phyloP scores from a whole-genome alignment of 176 grass and related monocot genomes.

The Rhynchospora tenuis region DNA sequence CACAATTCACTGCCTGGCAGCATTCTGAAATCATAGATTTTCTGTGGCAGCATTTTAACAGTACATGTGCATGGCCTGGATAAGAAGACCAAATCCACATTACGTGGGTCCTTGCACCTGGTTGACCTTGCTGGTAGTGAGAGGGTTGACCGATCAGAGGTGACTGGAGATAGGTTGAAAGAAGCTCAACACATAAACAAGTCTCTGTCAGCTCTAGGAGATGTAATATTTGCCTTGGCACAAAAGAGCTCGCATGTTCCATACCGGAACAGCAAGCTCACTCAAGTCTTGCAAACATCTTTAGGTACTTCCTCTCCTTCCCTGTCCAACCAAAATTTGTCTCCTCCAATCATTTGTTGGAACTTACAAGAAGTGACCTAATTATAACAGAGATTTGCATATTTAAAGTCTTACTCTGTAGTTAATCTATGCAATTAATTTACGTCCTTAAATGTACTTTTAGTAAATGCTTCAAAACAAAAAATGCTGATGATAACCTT shows the following conservation, averaged over 20 bases:
- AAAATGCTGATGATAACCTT: not conserved
- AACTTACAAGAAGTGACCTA: not conserved
- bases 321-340: not conserved
- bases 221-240: conserved; percentile 80
- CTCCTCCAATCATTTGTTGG: not conserved
- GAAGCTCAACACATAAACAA: conserved; percentile 93
- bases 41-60: conserved; percentile 61
- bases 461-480: not conserved
- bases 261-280: conserved; percentile 88
- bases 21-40: conserved; percentile 5
- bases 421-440: not conserved
- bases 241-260: conserved; percentile 72
- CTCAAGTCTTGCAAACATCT: conserved; percentile 81
- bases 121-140: conserved; percentile 93
- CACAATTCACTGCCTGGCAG: not conserved
- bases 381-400: not conserved
- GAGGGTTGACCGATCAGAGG: conserved; percentile 67
- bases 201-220: conserved; percentile 72
- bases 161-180: conserved; percentile 77
- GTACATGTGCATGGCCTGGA: conserved; percentile 65
- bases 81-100: conserved; percentile 42
- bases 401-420: not conserved
- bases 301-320: conserved; percentile 37
- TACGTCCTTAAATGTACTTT: not conserved
- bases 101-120: conserved; percentile 64